phyloP scores from a whole-genome alignment of 306 rosid genomes.

The Fagus crenata region DNA sequence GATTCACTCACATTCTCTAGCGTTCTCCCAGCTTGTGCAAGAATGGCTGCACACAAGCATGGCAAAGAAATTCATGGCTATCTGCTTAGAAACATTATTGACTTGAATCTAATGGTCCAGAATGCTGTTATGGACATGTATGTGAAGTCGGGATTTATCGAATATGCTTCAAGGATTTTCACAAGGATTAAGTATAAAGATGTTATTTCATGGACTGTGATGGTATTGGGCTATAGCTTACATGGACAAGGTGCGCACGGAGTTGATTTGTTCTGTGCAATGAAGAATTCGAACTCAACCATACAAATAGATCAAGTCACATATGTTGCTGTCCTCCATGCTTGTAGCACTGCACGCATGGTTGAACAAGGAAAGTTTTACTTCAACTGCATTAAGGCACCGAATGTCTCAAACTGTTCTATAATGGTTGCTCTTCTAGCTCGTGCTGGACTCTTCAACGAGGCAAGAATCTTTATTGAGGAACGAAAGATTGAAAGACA shows the following conservation, averaged over 20 bases:
- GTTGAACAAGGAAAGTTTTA: constrained; percentile 54
- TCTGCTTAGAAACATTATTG: constrained; percentile 48
- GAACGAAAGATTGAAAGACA: constrained; percentile 38
- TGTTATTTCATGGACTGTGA: constrained; percentile 58
- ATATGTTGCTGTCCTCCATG: constrained; percentile 62
- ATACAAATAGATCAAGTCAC: constrained; percentile 40
- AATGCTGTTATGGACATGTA: constrained; percentile 74
- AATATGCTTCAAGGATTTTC: constrained; percentile 52
- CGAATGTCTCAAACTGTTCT: constrained; percentile 38
- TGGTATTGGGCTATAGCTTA: constrained; percentile 62
- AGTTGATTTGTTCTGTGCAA: constrained; percentile 44
- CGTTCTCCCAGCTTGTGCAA: constrained; percentile 72
- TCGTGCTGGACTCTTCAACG: constrained; percentile 41
- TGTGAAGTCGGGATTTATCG: constrained; percentile 60
- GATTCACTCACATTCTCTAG: constrained; percentile 48
- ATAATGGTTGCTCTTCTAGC: constrained; percentile 61
- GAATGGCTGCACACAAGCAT: constrained; percentile 53
- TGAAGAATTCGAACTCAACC: constrained; percentile 36
- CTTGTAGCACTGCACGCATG: constrained; percentile 54
- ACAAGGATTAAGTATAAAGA: constrained; percentile 44
- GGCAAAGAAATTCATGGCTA: constrained; percentile 71
- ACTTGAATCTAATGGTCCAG: constrained; percentile 46
- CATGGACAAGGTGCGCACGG: constrained; percentile 62
- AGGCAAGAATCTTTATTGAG: constrained; percentile 47
- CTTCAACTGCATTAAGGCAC: constrained; percentile 48